Evolutionary conservation across 2,329 filamentous ascomycete genomes (phyloP).

Genomic region (Conoideocrella luteorostrata): DNA sequence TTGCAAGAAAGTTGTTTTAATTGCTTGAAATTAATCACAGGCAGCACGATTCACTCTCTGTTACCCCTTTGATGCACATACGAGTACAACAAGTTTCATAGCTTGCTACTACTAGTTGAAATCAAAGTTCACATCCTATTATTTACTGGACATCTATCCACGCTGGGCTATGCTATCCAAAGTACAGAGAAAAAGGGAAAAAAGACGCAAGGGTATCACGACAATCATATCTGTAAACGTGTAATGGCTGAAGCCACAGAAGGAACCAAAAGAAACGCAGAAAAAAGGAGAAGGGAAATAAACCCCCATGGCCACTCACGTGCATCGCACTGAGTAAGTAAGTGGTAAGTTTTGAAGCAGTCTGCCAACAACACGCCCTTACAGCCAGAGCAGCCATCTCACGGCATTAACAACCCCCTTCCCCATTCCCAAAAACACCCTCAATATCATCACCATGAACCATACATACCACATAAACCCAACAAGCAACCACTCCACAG

Average conservation of each 20-base stretch:
- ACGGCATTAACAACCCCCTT: conserved; percentile 52
- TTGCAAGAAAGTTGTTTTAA: too few species aligned
- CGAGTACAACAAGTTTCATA: too few species aligned
- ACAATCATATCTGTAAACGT: too few species aligned
- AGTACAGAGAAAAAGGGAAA: conserved; percentile 8
- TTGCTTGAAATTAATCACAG: too few species aligned
- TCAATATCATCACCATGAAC: conserved; percentile 75
- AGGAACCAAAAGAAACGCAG: background rate
- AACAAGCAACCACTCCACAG: conserved; percentile 82
- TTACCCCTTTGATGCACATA: too few species aligned
- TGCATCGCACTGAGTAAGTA: background rate
- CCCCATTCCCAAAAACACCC: conserved; percentile 57
- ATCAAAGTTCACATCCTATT: too few species aligned
- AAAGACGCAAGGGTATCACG: conserved; percentile 6
- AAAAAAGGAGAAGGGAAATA: background rate
- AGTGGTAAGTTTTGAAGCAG: background rate
- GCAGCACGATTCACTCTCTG: too few species aligned
- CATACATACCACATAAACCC: conserved; percentile 93
- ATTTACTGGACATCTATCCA: too few species aligned
- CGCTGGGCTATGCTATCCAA: conserved; percentile 4
- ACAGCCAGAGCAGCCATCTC: conserved; percentile 83
- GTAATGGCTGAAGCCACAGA: too few species aligned
- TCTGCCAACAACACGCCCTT: conserved; percentile 10
- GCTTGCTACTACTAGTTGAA: too few species aligned
- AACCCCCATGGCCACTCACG: background rate